These are phyloP conservation scores for Jatropha podagrica DNA, from an alignment of 441 rosid genomes.

Conservation along the genomic window DNA sequence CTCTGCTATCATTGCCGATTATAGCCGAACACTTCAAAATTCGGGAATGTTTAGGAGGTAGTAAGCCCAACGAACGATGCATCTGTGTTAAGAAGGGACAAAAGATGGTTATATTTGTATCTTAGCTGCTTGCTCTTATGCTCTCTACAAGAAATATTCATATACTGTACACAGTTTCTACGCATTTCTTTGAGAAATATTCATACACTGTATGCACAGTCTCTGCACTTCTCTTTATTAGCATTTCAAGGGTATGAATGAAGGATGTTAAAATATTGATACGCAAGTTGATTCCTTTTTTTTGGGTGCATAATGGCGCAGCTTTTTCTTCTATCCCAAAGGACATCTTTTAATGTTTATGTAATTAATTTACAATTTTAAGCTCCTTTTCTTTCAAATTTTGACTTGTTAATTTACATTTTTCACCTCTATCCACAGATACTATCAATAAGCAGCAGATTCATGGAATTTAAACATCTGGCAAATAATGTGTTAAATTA, in stretches of 20 bases:
- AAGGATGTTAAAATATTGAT: neutral
- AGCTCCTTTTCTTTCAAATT: too few species aligned
- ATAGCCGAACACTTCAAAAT: conserved; percentile 50
- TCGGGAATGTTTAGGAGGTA: conserved; percentile 69
- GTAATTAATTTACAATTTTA: too few species aligned
- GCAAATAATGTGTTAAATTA: too few species aligned
- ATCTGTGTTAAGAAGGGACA: neutral
- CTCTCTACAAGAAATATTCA: neutral
- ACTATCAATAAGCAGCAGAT: too few species aligned
- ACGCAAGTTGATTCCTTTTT: neutral
- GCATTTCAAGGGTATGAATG: neutral
- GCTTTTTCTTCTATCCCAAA: too few species aligned
- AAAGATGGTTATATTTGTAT: neutral
- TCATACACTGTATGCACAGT: too few species aligned
- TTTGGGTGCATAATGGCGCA: too few species aligned
- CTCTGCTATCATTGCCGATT: conserved; percentile 62
- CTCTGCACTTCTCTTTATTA: neutral
- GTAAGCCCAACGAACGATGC: neutral
- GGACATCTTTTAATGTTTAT: too few species aligned
- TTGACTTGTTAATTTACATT: too few species aligned
- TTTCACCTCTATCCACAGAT: too few species aligned
- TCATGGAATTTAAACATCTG: too few species aligned
- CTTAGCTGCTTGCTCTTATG: neutral
- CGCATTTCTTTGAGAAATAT: too few species aligned
- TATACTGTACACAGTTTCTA: neutral